Evolutionary conservation across 495 filamentous ascomycete species (phyloP).

Genomic region (Lichina pygmaea): DNA sequence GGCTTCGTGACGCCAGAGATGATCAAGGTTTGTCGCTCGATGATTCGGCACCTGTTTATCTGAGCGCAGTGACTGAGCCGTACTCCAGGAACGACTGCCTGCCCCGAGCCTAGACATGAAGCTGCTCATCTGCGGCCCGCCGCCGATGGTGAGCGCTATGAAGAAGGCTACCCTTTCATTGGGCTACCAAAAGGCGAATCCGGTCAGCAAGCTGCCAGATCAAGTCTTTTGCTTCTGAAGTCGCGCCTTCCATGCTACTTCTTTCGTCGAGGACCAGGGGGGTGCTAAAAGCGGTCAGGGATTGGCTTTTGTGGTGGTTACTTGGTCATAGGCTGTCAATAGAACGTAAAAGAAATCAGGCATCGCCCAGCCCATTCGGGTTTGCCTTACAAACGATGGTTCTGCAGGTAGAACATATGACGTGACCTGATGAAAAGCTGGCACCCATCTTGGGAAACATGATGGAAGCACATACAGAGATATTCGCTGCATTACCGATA

Average conservation of each 20-base stretch:
- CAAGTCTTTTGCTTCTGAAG: slow-evolving; percentile 92
- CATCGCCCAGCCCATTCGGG: too few species aligned
- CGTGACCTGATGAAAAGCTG: too few species aligned
- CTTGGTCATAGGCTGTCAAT: too few species aligned
- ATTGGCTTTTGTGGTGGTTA: neutral
- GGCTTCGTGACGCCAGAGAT: slow-evolving; percentile 90
- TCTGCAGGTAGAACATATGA: too few species aligned
- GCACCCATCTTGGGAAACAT: too few species aligned
- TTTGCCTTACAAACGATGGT: too few species aligned
- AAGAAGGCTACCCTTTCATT: slow-evolving; percentile 83
- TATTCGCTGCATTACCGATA: slow-evolving; percentile 1
- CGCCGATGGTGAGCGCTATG: slow-evolving; percentile 88
- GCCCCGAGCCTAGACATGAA: slow-evolving; percentile 71
- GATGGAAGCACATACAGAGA: too few species aligned
- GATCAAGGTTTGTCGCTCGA: slow-evolving; percentile 42
- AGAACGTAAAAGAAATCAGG: too few species aligned
- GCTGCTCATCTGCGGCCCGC: slow-evolving; percentile 86
- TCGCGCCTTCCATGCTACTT: neutral
- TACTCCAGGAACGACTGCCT: slow-evolving; percentile 44
- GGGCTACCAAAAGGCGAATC: slow-evolving; percentile 70
- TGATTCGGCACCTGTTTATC: neutral
- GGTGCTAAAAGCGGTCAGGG: neutral
- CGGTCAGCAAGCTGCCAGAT: slow-evolving; percentile 90
- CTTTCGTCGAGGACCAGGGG: neutral
- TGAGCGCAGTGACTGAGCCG: neutral